Base-by-base conservation (phyloP, 371 early-diverging fungal species). In the Mortierella sp. region DNA sequence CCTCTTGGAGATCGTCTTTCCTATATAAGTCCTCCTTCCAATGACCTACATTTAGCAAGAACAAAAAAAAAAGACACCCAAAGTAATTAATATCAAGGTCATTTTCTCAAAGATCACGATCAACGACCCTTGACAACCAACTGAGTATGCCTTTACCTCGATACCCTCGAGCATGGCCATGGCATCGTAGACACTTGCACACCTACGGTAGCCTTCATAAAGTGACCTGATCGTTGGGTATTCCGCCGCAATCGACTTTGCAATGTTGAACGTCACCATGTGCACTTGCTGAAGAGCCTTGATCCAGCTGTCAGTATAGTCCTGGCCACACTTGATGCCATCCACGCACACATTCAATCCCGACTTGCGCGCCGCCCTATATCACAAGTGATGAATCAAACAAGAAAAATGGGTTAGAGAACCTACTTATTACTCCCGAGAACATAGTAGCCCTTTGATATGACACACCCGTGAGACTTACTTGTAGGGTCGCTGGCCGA, bases 201-300 rank as follows among this genome's bases (percentile, higher is more conserved):
- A 79, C 37, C 48, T 37, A 3, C 68, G 64, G 68, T 93, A 95
- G 2, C 88, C 88, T 2, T 86, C 85, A 53, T 90, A 88, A 5
- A 95, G 85, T 0, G 87, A 79, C 40, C 86, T 86, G 22, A 92
- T 41, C 3, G 91, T 89, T 5, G 93, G 92, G 68, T 93, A 93
- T 26, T 53, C 79, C 4, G 65, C 47, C 1, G 85, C 86, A 13
- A 95, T 88, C 34, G 91, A 89, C 22, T 81, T 86, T 5, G 95
- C 93, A 5, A 90, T 79, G 1, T 86, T 70, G 11, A 88, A 87
- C 2, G 94, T 92, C 47, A 92, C 89, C 41, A 89, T 79, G 47
- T 90, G 91, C 16, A 95, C 87, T 73, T 93, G 91, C 74, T 93
- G 90, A 11, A 95, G 80, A 89, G 92, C 91, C 63, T 87, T 88